Evolutionary conservation across 83 land plant species (phyloP).

Genomic region (Picea engelmannii): DNA sequence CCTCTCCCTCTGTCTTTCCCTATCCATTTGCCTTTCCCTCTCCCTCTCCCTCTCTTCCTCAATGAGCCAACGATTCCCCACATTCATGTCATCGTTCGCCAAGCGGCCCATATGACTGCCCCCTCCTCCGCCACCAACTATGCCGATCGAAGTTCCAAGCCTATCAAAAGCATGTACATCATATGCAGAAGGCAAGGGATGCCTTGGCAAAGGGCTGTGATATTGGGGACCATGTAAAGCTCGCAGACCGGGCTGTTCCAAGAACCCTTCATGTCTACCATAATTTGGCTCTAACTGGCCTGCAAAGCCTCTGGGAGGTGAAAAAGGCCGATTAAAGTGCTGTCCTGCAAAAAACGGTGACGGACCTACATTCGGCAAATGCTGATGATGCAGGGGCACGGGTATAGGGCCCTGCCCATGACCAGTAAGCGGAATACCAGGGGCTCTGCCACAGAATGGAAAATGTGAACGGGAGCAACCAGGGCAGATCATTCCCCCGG

Average conservation of each 20-base stretch:
- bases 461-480: conserved; percentile 7
- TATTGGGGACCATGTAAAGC: background rate
- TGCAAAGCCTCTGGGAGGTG: background rate
- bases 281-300: background rate
- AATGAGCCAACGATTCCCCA: background rate
- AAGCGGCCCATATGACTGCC: background rate
- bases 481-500: conserved; percentile 9
- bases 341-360: background rate
- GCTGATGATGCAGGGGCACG: conserved; percentile 1
- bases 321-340: background rate
- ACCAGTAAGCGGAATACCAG: background rate
- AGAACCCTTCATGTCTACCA: background rate
- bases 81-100: too few species aligned
- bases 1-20: conserved; percentile 8
- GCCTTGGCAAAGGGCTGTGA: background rate
- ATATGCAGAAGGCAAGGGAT: background rate
- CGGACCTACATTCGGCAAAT: background rate
- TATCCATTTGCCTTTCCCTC: background rate
- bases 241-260: conserved; percentile 7
- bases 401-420: background rate
- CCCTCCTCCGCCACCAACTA: background rate
- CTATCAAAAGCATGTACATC: background rate
- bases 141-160: background rate
- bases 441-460: conserved; percentile 4
- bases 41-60: conserved; percentile 15